These are phyloP conservation scores for Canavalia ensiformis DNA, from an alignment of 306 rosid species.

Conservation along the genomic window DNA sequence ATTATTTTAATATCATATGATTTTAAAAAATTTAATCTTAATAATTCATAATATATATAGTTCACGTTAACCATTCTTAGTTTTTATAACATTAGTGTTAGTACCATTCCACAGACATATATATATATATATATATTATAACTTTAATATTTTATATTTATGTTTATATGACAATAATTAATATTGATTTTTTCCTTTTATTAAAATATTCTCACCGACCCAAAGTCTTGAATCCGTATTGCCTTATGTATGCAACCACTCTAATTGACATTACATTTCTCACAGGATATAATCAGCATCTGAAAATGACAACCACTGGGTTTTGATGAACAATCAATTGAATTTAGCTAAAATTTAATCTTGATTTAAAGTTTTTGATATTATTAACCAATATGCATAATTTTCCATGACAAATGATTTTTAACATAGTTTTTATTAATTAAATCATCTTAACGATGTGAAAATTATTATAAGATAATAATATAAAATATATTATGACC, in stretches of 20 bases:
- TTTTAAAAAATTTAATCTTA: too few relatives aligned
- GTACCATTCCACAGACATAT: too few relatives aligned
- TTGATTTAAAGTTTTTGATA: neutral
- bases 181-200: too few relatives aligned
- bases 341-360: neutral
- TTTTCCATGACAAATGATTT: neutral
- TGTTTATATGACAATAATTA: neutral
- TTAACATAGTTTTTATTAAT: neutral
- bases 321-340: neutral
- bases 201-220: too few relatives aligned
- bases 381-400: neutral
- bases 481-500: neutral
- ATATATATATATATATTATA: too few relatives aligned
- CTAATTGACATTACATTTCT: constrained; percentile 37
- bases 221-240: neutral
- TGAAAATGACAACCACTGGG: constrained; percentile 33
- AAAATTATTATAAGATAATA: neutral
- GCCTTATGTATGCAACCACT: constrained; percentile 19
- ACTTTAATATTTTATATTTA: neutral
- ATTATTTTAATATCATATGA: too few relatives aligned
- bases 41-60: too few relatives aligned
- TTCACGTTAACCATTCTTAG: too few relatives aligned
- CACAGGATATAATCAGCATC: neutral
- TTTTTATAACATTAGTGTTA: too few relatives aligned
- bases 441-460: neutral